Base-by-base conservation (phyloP, 345 rosid genomes). In the Ricinus communis region DNA sequence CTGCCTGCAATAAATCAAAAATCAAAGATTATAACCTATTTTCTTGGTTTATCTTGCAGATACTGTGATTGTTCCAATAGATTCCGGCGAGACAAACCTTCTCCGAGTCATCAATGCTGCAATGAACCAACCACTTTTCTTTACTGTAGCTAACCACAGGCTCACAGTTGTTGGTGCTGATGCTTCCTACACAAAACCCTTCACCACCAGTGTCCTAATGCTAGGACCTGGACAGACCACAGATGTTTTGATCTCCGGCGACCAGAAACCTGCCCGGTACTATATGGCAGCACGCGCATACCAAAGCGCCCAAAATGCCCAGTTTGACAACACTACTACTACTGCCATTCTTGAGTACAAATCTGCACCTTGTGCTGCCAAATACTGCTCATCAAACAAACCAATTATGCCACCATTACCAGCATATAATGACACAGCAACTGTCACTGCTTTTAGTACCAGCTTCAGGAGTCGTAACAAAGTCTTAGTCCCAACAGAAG, bases 181-280 rank as follows among this genome's bases (percentile, higher is more conserved):
- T 51, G 77, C 74, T 12, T 63, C 74, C 24, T 77, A 77, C 54
- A 24, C 50, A 51, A 77, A 73, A 43, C 81, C 81, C 4, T 73
- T 77, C 74, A 73, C 77, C 45, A 77, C 77, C 4, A 24, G 55
- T 4, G 77, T 72, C 71, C 61, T 77, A 4, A 77, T 77, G 77
- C 66, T 77, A 5, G 77, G 77, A 13, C 81, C 81, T 0, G 77
- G 81, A 31, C 77, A 77, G n/a, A 77, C 81, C 62, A 72, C 74
- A 19, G 77, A 77, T 33, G 81, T 77, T n/a, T 19, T 77, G 38
- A 72, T 77, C 74, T 30, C 74, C 47, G 81, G 71, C 19, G 63
- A 77, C 57, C 81, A 77, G 47, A 13, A 47, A 27, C 62, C 81
- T 0, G 65, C 49, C 5, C 60, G 77, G 22, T 72, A 72, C 31